Percentiles rank a stretch among this genome's conserved stretches.
These are phyloP conservation scores for Boletus sp. DNA, from an alignment of 1,284 basidiomycete species.

Conservation along the genomic window DNA sequence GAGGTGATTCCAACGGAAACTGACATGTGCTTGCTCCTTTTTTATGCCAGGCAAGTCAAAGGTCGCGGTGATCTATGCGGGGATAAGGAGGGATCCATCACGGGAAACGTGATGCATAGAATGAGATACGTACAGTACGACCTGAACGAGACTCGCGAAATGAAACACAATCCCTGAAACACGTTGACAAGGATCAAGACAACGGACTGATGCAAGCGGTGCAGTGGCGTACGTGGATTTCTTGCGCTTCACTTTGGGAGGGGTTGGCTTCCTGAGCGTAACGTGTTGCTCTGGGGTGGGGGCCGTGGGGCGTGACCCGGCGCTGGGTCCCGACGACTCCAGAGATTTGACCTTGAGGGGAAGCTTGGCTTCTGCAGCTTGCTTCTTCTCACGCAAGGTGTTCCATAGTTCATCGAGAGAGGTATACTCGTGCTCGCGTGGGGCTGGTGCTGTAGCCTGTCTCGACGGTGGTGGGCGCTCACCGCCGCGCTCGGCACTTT, in stretches of 20 bases:
- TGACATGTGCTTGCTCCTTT: conserved; percentile 70
- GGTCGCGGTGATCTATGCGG: conserved; percentile 38
- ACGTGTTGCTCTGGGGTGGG: conserved; percentile 26
- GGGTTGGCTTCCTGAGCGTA: conserved; percentile 25
- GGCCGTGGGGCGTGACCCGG: conserved; percentile 21
- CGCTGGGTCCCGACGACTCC: conserved; percentile 36
- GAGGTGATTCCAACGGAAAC: conserved; percentile 58
- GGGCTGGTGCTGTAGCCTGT: conserved; percentile 38
- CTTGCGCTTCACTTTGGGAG: conserved; percentile 44
- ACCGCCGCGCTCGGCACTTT: conserved; percentile 17
- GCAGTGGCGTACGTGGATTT: conserved; percentile 52
- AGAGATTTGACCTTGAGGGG: conserved; percentile 65
- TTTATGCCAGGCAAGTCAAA: conserved; percentile 63
- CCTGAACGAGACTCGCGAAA: conserved; percentile 66
- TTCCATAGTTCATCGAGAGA: conserved; percentile 61
- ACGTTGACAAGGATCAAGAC: conserved; percentile 16
- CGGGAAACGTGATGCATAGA: conserved; percentile 7
- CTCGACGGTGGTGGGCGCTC: conserved; percentile 34
- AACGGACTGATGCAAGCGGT: conserved; percentile 3
- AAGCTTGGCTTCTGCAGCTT: conserved; percentile 56
- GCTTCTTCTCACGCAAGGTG: conserved; percentile 57
- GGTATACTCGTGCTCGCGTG: conserved; percentile 38
- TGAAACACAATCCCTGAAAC: conserved; percentile 44
- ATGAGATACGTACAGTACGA: conserved; percentile 41
- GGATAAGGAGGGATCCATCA: conserved; percentile 22